Base-by-base conservation (phyloP, 23 red algal genomes). In the Chondrus crispus region DNA sequence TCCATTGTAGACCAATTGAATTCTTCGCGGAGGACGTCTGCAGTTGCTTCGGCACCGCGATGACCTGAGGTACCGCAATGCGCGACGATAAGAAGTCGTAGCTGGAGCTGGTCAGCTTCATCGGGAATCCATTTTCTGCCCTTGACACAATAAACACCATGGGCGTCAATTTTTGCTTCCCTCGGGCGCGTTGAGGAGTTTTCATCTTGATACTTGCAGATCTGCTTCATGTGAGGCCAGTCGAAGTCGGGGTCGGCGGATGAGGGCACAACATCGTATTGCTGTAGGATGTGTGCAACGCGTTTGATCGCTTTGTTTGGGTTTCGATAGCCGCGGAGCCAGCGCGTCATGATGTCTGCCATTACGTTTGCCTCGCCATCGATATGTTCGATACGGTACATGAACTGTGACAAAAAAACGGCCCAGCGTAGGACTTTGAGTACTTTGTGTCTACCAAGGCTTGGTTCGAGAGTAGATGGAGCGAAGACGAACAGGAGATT, bases 401-500 rank as follows among this genome's bases (percentile, higher is more conserved):
- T 32, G 57, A 91, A 91, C 57, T 53, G 42, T 3, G 75, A 73
- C 20, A 91, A 46, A 38, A 33, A 74, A 41, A 83, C 14, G 16
- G 88, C 88, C 88, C 36, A 91, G 54, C 88, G 37, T 53, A 57
- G 54, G 12, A 91, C 55, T 57, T 91, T 91, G 2, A 35, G 20
- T 14, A 91, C 28, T 26, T 72, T 24, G 58, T 82, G 88, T 5
- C 88, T 36, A 5, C 57, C 62, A 14, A 70, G 49, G 1, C 7
- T 35, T 5, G 88, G 55, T 33, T 74, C 63, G 2, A 83, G 28
- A 7, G 58, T 76, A 8, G 51, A 26, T 3, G 75, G 88, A 37
- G 4, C 2, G 44, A 83, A 91, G 33, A 57, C 63, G 41, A 82
- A 82, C 78, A 82, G 39, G n/a, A 82, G 42, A 38, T 82, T 82